A percentile compares a stretch with the other conserved stretches of the same genome.
phyloP scores from a whole-genome alignment of 2,329 filamentous ascomycete genomes.

The Sclerotinia minor region DNA sequence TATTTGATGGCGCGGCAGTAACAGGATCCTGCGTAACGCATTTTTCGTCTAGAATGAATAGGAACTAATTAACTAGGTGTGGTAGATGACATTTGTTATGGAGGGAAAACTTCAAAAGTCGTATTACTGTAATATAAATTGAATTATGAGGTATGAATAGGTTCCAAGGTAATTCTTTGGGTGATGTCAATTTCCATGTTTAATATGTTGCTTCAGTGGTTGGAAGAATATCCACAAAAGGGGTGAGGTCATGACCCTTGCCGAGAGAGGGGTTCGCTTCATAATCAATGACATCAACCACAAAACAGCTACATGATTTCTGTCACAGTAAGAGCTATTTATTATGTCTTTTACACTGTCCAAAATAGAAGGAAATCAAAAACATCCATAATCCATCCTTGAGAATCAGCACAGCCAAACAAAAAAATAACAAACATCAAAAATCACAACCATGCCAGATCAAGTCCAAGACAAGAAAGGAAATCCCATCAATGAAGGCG shows the following conservation, averaged over 20 bases:
- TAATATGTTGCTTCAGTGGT: too few species aligned
- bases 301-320: too few species aligned
- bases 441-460: conserved; percentile 21
- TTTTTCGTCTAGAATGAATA: not conserved
- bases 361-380: not conserved
- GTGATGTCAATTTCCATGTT: too few species aligned
- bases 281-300: too few species aligned
- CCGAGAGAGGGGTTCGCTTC: too few species aligned
- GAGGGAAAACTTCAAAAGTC: not conserved
- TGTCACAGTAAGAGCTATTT: too few species aligned
- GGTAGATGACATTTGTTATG: not conserved
- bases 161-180: too few species aligned
- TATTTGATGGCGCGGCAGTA: conserved; percentile 52
- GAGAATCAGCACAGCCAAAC: not conserved
- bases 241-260: too few species aligned
- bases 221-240: too few species aligned
- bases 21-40: conserved; percentile 45
- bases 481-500: conserved; percentile 45
- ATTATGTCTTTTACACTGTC: not conserved
- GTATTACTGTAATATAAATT: not conserved
- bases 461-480: conserved; percentile 42
- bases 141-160: too few species aligned
- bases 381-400: not conserved
- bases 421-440: not conserved
- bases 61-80: not conserved